Evolutionary conservation across 306 rosid genomes (phyloP), one percentile per base, ranked within the genome.

Genomic region (Vicia faba): DNA sequence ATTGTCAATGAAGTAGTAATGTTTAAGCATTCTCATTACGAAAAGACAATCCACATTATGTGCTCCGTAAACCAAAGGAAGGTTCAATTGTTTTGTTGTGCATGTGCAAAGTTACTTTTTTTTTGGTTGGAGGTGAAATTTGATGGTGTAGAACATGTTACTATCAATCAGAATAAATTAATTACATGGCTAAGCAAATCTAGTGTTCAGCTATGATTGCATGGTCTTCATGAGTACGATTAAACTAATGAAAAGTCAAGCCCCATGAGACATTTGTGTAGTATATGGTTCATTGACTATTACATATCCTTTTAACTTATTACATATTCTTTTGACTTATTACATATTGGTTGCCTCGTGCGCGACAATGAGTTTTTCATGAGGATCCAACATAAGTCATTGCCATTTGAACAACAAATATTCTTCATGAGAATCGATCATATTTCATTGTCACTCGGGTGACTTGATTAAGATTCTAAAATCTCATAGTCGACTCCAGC

Each of bases 11-110:
- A 23, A 66, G 69, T 51, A 83, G 93, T 91, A 81, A 76, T 55
- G 48, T 75, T 70, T 72, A 86, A 91, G 97, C 86, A 75, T 81
- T 67, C 64, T 83, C 61, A 61, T 70, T 39, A 55, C 59, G 13
- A 49, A 53, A 72, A 62, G 84, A 81, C 85, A 79, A 73, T 33
- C 54, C 4, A 25, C 59, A 64, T 83, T 80, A 73, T 78, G 69
- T 78, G 72, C 56, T 54, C 36, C 10, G 61, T 54, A 15, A 58
- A 33, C 54, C 44, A 18, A 48, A 19, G 18, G 80, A 50, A 25
- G 56, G 50, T 29, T 73, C 63, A 45, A 28, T 49, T 53, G 66
- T 50, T 13, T 56, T 54, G 12, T 49, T 62, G 68, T 36, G 2
- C 28, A 14, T 62, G 68, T 44, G 2, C 28, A 14, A 51, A n/a